Evolutionary conservation across 2,329 filamentous ascomycete genomes (phyloP).

Genomic region (Penicillium sp.): DNA sequence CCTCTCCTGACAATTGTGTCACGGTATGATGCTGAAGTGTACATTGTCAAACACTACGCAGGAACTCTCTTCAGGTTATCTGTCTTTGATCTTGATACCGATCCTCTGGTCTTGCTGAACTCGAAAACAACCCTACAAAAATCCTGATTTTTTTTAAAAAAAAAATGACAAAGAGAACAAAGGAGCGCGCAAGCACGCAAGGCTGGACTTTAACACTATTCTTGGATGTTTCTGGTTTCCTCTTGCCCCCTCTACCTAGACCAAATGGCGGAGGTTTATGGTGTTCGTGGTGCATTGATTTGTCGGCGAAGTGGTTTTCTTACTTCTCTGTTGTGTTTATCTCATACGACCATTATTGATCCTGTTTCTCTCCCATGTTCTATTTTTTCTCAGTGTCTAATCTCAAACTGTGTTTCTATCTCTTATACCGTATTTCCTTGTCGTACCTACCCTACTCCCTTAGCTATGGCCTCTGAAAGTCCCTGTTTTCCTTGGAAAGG

Average conservation of each 20-base stretch:
- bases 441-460: not conserved
- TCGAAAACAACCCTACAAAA: not conserved
- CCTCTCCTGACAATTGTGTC: not conserved
- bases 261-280: constrained; percentile 34
- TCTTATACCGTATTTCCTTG: not conserved
- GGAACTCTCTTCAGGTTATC: constrained; percentile 6
- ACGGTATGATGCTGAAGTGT: constrained; percentile 16
- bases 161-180: constrained; percentile 20
- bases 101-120: constrained; percentile 10
- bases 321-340: constrained; percentile 25
- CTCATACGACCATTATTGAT: constrained; percentile 27
- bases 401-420: constrained; percentile 10
- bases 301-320: constrained; percentile 36
- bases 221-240: constrained; percentile 23
- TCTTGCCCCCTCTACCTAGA: constrained; percentile 37
- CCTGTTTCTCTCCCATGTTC: constrained; percentile 16
- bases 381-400: constrained; percentile 28
- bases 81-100: constrained; percentile 13
- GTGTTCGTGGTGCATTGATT: constrained; percentile 41
- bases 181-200: constrained; percentile 32
- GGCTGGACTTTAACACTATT: constrained; percentile 30
- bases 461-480: not conserved
- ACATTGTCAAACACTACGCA: constrained; percentile 23
- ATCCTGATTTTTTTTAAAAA: constrained; percentile 1
- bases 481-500: not conserved